Base-by-base conservation (phyloP, 2,329 filamentous ascomycete species). In the Colletotrichum eleusines region DNA sequence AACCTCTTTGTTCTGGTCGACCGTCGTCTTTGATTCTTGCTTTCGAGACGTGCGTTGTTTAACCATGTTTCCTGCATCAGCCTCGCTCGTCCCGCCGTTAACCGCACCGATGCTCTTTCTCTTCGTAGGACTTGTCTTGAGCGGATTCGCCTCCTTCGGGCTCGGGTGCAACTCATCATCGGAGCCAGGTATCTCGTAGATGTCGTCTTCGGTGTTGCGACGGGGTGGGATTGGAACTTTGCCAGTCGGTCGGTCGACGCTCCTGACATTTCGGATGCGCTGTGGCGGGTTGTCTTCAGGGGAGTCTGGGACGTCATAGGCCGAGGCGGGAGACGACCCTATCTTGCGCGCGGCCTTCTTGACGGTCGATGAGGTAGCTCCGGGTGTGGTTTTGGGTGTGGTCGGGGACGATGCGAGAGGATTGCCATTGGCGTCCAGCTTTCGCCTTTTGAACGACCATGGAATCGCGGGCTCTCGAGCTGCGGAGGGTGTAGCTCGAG, bases 401-500 rank as follows among this genome's bases (percentile, higher is more conserved):
- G 75, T 77, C 2, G 79, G 77, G 4, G 78, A 76, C 20, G 77
- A 77, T 5, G 77, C 73, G 8, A 76, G 75, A 58, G 68, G 71
- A 11, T 74, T 68, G 8, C 72, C 70, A 11, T 75, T 70, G 42
- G 76, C 75, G 48, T 80, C 78, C n/a, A 81, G 64, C 69, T 75
- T 78, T 55, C 76, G 69, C 44, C 48, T 72, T 61, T 69, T 72
- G n/a, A 60, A 66, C 23, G 58, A 64, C 57, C 54, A 70, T n/a
- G 63, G 68, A n/a, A 62, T 20, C 50, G 28, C 44, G 20, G 50
- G 63, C n/a, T 70, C 68, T 46, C 18, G 26, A 14, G 38, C 28
- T 8, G 16, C 44, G 16, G n/a, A n/a, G n/a, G 63, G 63, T 40
- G 44, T 48, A n/a, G 38, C 48, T 63, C 57, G 57, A 53, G 38